A percentile compares a stretch with the other conserved stretches of the same genome.
Conservation (phyloP, 2,329 filamentous ascomycete species). For the Sporothrix variecibatus region DNA sequence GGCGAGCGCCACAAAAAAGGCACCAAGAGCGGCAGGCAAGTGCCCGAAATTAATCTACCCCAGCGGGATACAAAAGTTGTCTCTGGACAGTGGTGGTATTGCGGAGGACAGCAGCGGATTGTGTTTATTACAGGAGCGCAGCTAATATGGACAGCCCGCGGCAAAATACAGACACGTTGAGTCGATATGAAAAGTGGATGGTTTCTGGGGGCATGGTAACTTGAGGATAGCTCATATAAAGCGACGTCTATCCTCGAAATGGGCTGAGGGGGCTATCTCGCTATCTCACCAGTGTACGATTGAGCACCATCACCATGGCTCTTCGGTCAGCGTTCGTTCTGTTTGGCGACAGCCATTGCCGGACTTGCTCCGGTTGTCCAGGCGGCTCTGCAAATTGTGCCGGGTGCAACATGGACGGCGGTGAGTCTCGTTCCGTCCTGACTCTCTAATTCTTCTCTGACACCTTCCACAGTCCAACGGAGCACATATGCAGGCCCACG, state of each 20-base stretch:
- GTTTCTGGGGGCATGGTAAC: not conserved
- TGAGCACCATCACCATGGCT: not conserved
- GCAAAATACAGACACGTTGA: slow-evolving; percentile 17
- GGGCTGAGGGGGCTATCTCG: not conserved
- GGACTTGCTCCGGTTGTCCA: not conserved
- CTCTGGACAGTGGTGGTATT: not conserved
- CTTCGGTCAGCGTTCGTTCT: not conserved
- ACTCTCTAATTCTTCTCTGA: not conserved
- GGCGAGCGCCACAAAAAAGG: not conserved
- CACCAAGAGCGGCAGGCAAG: not conserved
- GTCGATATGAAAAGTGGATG: not conserved
- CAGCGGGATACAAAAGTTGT: not conserved
- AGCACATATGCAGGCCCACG: slow-evolving; percentile 66
- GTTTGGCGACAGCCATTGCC: slow-evolving; percentile 3
- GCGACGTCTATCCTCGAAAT: not conserved
- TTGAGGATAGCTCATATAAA: not conserved
- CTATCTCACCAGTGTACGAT: too few species aligned
- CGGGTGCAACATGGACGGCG: slow-evolving; percentile 35
- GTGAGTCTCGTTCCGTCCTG: slow-evolving; percentile 17
- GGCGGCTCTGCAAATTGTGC: slow-evolving; percentile 32
- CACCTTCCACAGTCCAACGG: slow-evolving; percentile 14
- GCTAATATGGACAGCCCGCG: slow-evolving; percentile 7
- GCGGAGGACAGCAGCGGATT: not conserved
- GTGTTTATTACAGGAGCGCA: not conserved
- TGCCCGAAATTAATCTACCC: not conserved